Base-by-base conservation (phyloP, 305 asterid genomes). In the Nicotiana rustica region DNA sequence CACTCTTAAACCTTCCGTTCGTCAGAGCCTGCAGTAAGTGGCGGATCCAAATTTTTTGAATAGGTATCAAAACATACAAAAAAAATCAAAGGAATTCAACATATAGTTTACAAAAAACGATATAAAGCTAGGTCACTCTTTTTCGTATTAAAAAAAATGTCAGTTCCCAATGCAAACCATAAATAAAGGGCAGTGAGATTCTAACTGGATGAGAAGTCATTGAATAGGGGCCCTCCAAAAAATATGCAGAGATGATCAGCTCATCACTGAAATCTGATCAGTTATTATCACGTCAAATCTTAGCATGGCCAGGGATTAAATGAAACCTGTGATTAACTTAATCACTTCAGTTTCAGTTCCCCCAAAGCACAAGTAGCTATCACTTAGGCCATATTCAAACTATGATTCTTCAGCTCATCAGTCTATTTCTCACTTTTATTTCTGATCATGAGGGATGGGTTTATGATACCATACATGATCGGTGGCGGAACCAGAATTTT, bases 1-100 rank as follows among this genome's bases (percentile, higher is more conserved):
- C 95, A 18, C 97, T 92, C 82, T 59, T 2, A 55, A 93, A 92
- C 89, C 91, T 86, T 82, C 95, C 98, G 78, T 92, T 91, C 19
- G 95, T 92, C 92, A 92, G 87, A 0, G 89, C 95, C 95, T 89
- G 33, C 82, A 33, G 2, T 29, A 29, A 33, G 36, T 33, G 35
- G 0, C 35, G 35, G 35, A 33, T 33, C 35, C 35, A 33, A 33
- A 33, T 33, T 33, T 3, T 33, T 33, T 33, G 36, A 4, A 33
- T 4, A 33, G 5, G 36, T 33, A 4, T 33, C 36, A 33, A 33
- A 33, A 33, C 0, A 33, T 33, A 33, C 36, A 33, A 33, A 35
- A 36, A 0, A 36, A 4, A 0, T 4, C 1, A 4, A 36, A 36
- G 0, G 6, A 0, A 36, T 36, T 4, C 41, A 36, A 36, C 0